Evolutionary conservation across 2,329 filamentous ascomycete genomes (phyloP).

Genomic region (Clonostachys chloroleuca): DNA sequence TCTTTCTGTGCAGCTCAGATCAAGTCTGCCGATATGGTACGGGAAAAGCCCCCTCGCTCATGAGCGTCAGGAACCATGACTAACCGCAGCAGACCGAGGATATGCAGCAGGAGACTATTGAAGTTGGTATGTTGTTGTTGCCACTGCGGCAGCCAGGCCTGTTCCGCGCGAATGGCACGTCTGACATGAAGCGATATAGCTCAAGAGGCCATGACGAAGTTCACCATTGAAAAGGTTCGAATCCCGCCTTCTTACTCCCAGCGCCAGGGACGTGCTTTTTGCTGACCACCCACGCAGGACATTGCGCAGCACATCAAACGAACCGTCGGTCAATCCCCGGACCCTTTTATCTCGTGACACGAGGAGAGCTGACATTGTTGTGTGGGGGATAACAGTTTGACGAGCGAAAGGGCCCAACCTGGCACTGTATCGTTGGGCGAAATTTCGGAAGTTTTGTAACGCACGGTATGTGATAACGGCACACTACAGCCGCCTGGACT

Average conservation of each 20-base stretch:
- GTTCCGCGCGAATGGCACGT: neutral
- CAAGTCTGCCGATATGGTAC: slow-evolving; percentile 98
- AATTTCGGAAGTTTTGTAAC: slow-evolving; percentile 99
- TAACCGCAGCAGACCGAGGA: slow-evolving; percentile 72
- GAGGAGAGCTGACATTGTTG: neutral
- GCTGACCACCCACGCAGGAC: slow-evolving; percentile 55
- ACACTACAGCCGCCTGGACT: no score
- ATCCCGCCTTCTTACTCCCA: neutral
- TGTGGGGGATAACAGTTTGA: slow-evolving; percentile 66
- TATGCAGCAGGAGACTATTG: slow-evolving; percentile 93
- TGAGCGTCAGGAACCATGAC: neutral
- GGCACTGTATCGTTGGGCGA: slow-evolving; percentile 97
- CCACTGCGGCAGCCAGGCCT: neutral
- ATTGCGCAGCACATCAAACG: slow-evolving; percentile 96
- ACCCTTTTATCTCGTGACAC: neutral
- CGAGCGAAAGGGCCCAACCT: slow-evolving; percentile 93
- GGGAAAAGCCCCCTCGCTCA: slow-evolving; percentile 11
- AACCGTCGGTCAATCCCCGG: slow-evolving; percentile 53
- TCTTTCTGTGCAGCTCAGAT: slow-evolving; percentile 68
- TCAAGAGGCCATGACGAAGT: slow-evolving; percentile 60
- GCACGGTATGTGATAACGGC: slow-evolving; percentile 61
- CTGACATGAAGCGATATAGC: slow-evolving; percentile 32
- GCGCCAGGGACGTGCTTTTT: neutral
- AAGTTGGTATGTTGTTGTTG: slow-evolving; percentile 70
- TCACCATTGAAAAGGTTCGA: slow-evolving; percentile 56